Evolutionary conservation across 2,329 filamentous ascomycete genomes (phyloP).

Genomic region (Trichoderma atroviride): DNA sequence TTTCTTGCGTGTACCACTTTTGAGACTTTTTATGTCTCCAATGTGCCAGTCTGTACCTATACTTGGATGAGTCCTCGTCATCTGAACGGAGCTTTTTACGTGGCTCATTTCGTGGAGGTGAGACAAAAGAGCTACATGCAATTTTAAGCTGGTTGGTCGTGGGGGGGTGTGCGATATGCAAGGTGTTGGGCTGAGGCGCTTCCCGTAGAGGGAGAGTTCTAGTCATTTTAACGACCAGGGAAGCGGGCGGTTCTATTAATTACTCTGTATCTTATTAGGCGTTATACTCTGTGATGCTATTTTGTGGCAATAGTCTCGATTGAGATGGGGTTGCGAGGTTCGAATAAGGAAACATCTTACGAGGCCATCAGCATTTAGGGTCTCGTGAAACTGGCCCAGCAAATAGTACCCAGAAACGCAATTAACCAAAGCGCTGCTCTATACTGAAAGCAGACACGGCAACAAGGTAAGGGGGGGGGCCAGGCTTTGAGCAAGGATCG

Average conservation of each 20-base stretch:
- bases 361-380: constrained; percentile 9
- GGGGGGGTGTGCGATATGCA: not conserved
- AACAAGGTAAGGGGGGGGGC: not conserved
- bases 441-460: not conserved
- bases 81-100: not conserved
- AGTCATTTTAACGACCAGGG: not conserved
- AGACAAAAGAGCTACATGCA: constrained; percentile 3
- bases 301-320: not conserved
- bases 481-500: not conserved
- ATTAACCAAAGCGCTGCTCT: not conserved
- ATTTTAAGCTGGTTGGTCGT: not conserved
- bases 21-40: not conserved
- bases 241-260: not conserved
- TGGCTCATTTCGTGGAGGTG: constrained; percentile 18
- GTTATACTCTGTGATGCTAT: not conserved
- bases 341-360: not conserved
- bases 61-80: not conserved
- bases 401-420: not conserved
- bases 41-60: not conserved
- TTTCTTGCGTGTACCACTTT: not conserved
- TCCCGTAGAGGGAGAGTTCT: not conserved
- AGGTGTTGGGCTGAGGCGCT: not conserved
- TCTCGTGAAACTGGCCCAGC: constrained; percentile 2
- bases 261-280: not conserved
- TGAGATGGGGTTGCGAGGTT: not conserved